Evolutionary conservation across 2,329 filamentous ascomycete genomes (phyloP), one percentile per base, ranked within the genome.

Genomic region (Colletotrichum scovillei): DNA sequence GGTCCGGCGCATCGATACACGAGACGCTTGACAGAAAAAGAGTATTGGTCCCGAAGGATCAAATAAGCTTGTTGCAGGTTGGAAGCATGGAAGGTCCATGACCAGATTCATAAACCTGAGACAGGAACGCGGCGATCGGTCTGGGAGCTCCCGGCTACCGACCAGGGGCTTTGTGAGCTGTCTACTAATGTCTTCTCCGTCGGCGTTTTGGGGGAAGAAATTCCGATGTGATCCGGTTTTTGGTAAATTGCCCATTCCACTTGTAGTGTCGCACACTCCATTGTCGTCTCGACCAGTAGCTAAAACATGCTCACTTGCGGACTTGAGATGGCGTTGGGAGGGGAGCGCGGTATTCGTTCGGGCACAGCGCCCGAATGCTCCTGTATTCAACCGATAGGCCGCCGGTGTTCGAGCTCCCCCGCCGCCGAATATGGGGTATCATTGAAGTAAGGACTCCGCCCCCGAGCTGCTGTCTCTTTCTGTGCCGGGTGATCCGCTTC

Each of bases 261-360:
- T 14, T 49, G 11, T 30, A 42, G 55, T 35, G 55, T 35, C 63
- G 56, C 59, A 30, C 26, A 19, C n/a, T 49, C 28, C 49, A 46
- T 26, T 32, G n/a, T 56, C 32, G 69, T 52, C 65, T 63, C 65
- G 59, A 30, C 8, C 7, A 38, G 5, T 26, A 42, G 30, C n/a
- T 69, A 68, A 72, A 72, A 72, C 69, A 26, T 72, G 69, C 69
- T 69, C 69, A 63, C 12, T 24, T 19, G 26, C 24, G 28, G 9
- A 22, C 22, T 63, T 28, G 24, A 19, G 60, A 49, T 9, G 60
- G 19, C 12, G 6, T 63, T 7, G 8, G 7, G 7, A 30, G 4
- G 26, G 26, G 28, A 11, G 19, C 19, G 42, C 42, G 19, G 42
- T 49, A 3, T 11, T 49, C 42, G 42, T 49, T 49, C 42, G 42